Conservation (phyloP, 1,284 basidiomycete genomes). For the Trametes versicolor region DNA sequence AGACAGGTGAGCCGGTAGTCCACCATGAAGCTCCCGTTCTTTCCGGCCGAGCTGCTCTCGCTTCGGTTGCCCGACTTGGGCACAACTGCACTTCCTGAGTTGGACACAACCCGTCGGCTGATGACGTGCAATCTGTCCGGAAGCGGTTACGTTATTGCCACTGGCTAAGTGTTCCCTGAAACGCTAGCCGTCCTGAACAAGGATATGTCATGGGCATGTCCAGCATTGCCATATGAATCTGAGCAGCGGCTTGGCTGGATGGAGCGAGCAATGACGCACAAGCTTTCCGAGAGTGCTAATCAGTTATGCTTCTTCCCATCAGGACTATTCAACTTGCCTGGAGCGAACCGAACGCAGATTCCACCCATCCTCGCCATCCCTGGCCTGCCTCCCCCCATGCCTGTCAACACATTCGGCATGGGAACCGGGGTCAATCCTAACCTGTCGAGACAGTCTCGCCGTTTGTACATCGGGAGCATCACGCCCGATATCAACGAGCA, state of each 20-base stretch:
- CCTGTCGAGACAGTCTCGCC: slow-evolving; percentile 90
- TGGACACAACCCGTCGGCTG: not conserved
- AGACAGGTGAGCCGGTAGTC: slow-evolving; percentile 74
- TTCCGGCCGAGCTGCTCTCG: not conserved
- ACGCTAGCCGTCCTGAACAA: not conserved
- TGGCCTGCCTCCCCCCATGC: slow-evolving; percentile 83
- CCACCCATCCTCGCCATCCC: slow-evolving; percentile 83
- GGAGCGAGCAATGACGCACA: slow-evolving; percentile 5
- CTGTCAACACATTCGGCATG: slow-evolving; percentile 85
- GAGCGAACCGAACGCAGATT: slow-evolving; percentile 89
- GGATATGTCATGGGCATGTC: not conserved
- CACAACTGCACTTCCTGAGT: not conserved
- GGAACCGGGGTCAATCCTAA: slow-evolving; percentile 86
- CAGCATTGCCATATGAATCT: not conserved
- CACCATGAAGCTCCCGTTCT: not conserved
- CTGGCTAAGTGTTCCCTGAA: not conserved
- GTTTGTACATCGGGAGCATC: slow-evolving; percentile 96
- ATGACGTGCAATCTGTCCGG: slow-evolving; percentile 6
- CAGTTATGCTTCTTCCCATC: slow-evolving; percentile 22
- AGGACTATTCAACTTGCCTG: slow-evolving; percentile 94
- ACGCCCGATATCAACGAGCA: slow-evolving; percentile 92
- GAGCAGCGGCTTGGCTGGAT: not conserved
- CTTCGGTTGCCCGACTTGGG: not conserved
- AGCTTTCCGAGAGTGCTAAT: slow-evolving; percentile 17
- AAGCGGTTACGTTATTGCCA: slow-evolving; percentile 2